These are phyloP conservation scores for Metschnikowia chrysomelidarum DNA, from an alignment of 805 yeast species.

Conservation along the genomic window DNA sequence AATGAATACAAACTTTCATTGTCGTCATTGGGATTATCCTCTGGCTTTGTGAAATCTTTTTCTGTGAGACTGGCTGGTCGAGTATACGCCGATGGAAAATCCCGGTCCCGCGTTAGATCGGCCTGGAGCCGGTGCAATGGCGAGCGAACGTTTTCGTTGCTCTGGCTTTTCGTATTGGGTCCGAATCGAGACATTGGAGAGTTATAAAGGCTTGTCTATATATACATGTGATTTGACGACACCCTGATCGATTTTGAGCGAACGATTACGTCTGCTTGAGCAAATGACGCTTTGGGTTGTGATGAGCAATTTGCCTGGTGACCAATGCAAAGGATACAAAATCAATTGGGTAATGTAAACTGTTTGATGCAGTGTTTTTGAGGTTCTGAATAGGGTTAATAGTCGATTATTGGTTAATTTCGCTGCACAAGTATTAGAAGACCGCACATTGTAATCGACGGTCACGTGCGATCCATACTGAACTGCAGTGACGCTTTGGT, in stretches of 20 bases:
- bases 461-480: too few species aligned
- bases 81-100: slow-evolving; percentile 4
- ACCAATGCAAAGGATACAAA: too few species aligned
- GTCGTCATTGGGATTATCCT: slow-evolving; percentile 17
- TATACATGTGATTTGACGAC: background rate
- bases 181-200: slow-evolving; percentile 3
- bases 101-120: slow-evolving; percentile 15
- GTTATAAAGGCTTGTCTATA: background rate
- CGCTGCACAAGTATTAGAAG: too few species aligned
- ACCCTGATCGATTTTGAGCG: background rate
- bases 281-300: too few species aligned
- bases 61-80: background rate
- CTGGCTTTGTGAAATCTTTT: background rate
- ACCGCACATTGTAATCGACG: too few species aligned
- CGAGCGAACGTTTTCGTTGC: slow-evolving; percentile 14
- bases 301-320: too few species aligned
- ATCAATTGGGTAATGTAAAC: too few species aligned
- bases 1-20: slow-evolving; percentile 42
- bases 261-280: too few species aligned
- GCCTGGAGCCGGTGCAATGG: slow-evolving; percentile 20
- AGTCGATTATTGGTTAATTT: too few species aligned
- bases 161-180: background rate
- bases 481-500: too few species aligned
- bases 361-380: too few species aligned
- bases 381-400: too few species aligned